Conservation (phyloP, 352 stramenopile species). For the Globisporangium nunn region DNA sequence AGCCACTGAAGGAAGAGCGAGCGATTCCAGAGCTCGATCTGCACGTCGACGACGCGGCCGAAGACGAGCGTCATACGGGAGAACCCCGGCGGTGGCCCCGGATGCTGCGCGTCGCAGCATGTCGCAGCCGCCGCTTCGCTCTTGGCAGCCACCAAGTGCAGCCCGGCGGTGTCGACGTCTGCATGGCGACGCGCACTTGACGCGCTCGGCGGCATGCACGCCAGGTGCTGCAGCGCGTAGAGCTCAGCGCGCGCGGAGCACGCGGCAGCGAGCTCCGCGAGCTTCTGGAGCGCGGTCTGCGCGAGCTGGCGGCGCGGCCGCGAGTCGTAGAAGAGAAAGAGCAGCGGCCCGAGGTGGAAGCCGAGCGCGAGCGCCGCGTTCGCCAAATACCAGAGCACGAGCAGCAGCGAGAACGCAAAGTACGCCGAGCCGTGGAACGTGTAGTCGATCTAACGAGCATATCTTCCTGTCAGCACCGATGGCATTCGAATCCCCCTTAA, state of each 20-base stretch:
- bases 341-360: constrained; percentile 70
- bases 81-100: constrained; percentile 12
- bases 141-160: constrained; percentile 19
- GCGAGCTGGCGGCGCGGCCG: constrained; percentile 51
- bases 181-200: constrained; percentile 5
- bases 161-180: constrained; percentile 3
- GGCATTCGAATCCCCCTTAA: too few species aligned
- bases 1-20: constrained; percentile 45
- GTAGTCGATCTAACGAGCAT: constrained; percentile 51
- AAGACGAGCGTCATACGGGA: constrained; percentile 53
- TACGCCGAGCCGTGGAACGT: constrained; percentile 72
- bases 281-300: constrained; percentile 36
- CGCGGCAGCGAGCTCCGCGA: constrained; percentile 26
- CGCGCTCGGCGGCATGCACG: constrained; percentile 25
- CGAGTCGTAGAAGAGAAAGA: constrained; percentile 77
- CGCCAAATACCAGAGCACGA: constrained; percentile 62
- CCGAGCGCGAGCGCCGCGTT: constrained; percentile 61
- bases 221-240: constrained; percentile 49
- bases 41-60: constrained; percentile 43
- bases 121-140: constrained; percentile 12
- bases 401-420: constrained; percentile 49
- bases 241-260: constrained; percentile 37
- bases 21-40: constrained; percentile 61
- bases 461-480: too few species aligned
- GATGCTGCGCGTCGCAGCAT: constrained; percentile 3